A percentile compares a stretch with the other conserved stretches of the same genome.
Conservation (phyloP, 2,329 filamentous ascomycete genomes). For the Simplicillium aogashimaense region DNA sequence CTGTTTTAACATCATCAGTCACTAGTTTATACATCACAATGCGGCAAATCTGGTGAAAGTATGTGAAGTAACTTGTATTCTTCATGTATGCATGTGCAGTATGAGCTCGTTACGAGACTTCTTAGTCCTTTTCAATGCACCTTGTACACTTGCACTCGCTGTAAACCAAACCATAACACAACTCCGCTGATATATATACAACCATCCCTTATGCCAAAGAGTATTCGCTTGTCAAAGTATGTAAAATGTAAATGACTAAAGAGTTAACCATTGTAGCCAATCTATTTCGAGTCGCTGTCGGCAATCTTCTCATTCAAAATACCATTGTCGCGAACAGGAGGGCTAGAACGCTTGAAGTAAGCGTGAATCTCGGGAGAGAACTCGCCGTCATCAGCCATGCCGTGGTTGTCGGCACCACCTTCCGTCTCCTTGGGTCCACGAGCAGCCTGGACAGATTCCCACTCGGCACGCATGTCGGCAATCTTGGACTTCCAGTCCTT, state of each 20-base stretch:
- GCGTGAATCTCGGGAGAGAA: slow-evolving; percentile 43
- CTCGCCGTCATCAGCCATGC: slow-evolving; percentile 34
- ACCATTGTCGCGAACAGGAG: slow-evolving; percentile 7
- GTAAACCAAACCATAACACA: too few relatives aligned
- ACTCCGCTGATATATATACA: too few relatives aligned
- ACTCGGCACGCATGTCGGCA: slow-evolving; percentile 63
- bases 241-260: too few relatives aligned
- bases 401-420: slow-evolving; percentile 19
- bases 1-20: too few relatives aligned
- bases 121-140: too few relatives aligned
- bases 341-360: slow-evolving; percentile 39
- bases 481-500: slow-evolving; percentile 78
- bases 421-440: slow-evolving; percentile 39
- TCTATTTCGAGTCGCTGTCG: slow-evolving; percentile 13
- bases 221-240: too few relatives aligned
- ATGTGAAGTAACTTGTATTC: slow-evolving; percentile 1
- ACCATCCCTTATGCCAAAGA: too few relatives aligned
- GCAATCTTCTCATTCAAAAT: slow-evolving; percentile 19
- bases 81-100: background rate
- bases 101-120: slow-evolving; percentile 1
- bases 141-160: too few relatives aligned
- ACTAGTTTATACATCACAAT: too few relatives aligned
- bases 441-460: slow-evolving; percentile 40
- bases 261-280: too few relatives aligned
- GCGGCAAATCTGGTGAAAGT: too few relatives aligned